Evolutionary conservation across 495 filamentous ascomycete genomes (phyloP), one percentile per base, ranked within the genome.

Genomic region (Talaromyces liani): DNA sequence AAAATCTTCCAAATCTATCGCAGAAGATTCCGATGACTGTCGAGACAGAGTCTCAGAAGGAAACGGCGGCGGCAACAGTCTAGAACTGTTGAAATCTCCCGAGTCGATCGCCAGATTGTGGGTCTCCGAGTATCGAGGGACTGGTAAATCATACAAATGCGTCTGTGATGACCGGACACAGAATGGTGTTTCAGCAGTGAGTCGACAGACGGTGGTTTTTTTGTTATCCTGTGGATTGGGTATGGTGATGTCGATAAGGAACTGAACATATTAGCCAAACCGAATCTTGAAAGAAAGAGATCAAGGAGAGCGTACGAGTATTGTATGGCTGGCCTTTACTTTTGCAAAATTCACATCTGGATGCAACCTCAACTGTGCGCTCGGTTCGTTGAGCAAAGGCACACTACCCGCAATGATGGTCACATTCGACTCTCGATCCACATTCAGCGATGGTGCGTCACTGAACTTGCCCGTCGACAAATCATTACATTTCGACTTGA

Each of bases 231-330:
- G 27, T 54, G 24, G 22, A 14, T 62, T 62, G 6, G 60, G 60
- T 1, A 49, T 62, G n/a, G 60, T 53, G n/a, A 62, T 49, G 31
- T 62, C 60, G 27, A 62, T 62, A 8, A 62, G 18, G 29, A 62
- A 51, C 60, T 62, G 27, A 20, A 16, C 12, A 14, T 47, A 10
- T 53, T 27, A 53, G 45, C 16, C 33, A 20, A 33, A 5, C 27
- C 6, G 8, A 36, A 36, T 36, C 4, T 41, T 41, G 36, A 41
- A 22, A 9, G 8, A 14, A 51, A 53, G n/a, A 33, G 27, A 27
- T 27, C 27, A 27, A 34, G 45, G 45, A 56, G 12, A 14, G 24
- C 24, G 12, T 16, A 62, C 60, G 7, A 62, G 41, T 20, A 62
- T 47, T 20, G 60, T 29, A 34, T 62, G 60, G 8, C 22, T 62